phyloP scores from a whole-genome alignment of 768 basidiomycete genomes.

The Psilocybe azurescens region DNA sequence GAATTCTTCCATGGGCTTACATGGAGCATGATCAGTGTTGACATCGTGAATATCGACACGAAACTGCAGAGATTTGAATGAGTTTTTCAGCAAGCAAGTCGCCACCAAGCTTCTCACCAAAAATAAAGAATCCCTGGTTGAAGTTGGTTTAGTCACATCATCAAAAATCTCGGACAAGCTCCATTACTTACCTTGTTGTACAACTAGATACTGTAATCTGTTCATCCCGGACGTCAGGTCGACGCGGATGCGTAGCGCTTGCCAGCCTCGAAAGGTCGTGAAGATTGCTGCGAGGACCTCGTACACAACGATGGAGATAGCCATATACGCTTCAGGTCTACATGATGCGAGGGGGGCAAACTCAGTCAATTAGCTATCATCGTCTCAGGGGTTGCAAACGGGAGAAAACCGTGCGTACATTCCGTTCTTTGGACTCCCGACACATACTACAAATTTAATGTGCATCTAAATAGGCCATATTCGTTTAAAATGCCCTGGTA shows the following conservation, averaged over 20 bases:
- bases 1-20: background rate
- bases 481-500: background rate
- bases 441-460: background rate
- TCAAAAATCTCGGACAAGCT: background rate
- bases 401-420: background rate
- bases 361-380: background rate
- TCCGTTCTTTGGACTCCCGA: background rate
- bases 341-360: background rate
- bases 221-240: background rate
- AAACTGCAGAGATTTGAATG: background rate
- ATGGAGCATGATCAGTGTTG: background rate
- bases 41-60: background rate
- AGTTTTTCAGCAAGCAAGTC: background rate
- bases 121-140: slow-evolving; percentile 1
- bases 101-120: background rate
- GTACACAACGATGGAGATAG: background rate
- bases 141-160: too few species aligned
- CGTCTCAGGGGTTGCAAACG: too few species aligned
- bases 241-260: background rate
- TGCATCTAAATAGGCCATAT: background rate
- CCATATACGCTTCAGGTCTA: background rate
- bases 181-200: background rate
- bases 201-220: background rate
- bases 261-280: background rate
- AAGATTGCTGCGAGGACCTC: background rate